Evolutionary conservation across 108 stramenopile species (phyloP), one percentile per base, ranked within the genome.

Genomic region (Conticribra guillardii): DNA sequence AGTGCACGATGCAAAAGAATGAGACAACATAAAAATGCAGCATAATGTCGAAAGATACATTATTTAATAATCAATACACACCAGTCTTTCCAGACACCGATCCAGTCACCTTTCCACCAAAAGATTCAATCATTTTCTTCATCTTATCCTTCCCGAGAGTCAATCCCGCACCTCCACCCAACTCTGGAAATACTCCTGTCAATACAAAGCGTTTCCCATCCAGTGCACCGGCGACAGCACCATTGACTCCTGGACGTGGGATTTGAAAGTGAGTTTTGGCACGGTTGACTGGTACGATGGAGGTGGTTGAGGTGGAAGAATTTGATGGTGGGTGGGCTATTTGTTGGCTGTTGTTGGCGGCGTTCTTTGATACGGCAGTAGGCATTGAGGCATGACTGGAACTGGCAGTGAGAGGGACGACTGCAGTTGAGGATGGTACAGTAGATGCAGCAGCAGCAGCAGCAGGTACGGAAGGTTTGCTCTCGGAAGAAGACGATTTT

Each of bases 171-270:
- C 87, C 87, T 22, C 87, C 87, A n/a, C 87, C 87, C 3, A 88
- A 17, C 54, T 88, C 85, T 2, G 87, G 87, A 50, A 85, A 88
- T 3, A 82, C 27, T 15, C 84, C 84, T 23, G 87, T 88, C 66
- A 86, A 48, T 11, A 88, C 87, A 53, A 85, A 67, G 8, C 18
- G 56, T 41, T 82, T 81, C 7, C 74, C 85, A 9, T 64, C 54
- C 31, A 88, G 71, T 11, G 54, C 69, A 28, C 48, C 73, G 9
- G 80, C 41, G 23, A 69, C 54, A n/a, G 71, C 82, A 37, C 82
- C 84, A 45, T 81, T 68, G 7, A 53, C 55, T 17, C 87, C 87
- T 0, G 87, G 87, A 24, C 45, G 26, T 23, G 87, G 87, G 60
- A 82, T 74, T 3, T 61, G 54, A 44, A 84, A 87, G 14, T 54